Base-by-base conservation (phyloP, 2,329 filamentous ascomycete species). In the Pseudohalonectria lignicola region DNA sequence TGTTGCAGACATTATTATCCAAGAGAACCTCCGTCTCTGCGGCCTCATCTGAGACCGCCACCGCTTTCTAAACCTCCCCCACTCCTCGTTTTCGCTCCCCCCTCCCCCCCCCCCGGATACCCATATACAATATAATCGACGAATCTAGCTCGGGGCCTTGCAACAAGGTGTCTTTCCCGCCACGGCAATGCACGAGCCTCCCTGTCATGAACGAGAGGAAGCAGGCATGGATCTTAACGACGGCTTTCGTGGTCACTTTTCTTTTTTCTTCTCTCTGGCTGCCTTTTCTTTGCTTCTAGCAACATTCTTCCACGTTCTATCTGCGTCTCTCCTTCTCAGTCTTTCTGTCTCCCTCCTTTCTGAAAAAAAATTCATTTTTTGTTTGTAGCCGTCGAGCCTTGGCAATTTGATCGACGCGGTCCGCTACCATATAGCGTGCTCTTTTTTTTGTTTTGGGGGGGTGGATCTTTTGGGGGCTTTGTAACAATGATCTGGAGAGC, bases 1-100 rank as follows among this genome's bases (percentile, higher is more conserved):
- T n/a, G n/a, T n/a, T n/a, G n/a, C n/a, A 94, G 92, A 98, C 67
- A 98, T 98, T 62, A 98, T 98, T 67, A 98, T 98, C 62, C 92
- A 98, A 71, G 92, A 96, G 68, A 98, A 98, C 68, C 79, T 98
- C 48, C 83, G 92, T 23, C 44, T 49, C 19, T 50, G 48, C 35
- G 48, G 48, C 39, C 44, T 50, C 25, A 49, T 50, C 34, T 50
- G 45, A 40, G 31, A 15, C 19, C 30, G 30, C 16, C 13, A 16
- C 21, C 25, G 13, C 17, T 26, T 12, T 8, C 12, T 12, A 26
- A 8, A 7, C 23, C 12, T 26, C 23, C 8, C 23, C 12, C 17
- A 28, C 28, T 28, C 23, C n/a, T 36, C 34, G 21, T 30, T 38
- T 38, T 32, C 28, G 29, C 30, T 12, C 23, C 23, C 8, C 12